These are phyloP conservation scores for Phanerochaete sordida DNA, from an alignment of 768 basidiomycete species.

Conservation along the genomic window DNA sequence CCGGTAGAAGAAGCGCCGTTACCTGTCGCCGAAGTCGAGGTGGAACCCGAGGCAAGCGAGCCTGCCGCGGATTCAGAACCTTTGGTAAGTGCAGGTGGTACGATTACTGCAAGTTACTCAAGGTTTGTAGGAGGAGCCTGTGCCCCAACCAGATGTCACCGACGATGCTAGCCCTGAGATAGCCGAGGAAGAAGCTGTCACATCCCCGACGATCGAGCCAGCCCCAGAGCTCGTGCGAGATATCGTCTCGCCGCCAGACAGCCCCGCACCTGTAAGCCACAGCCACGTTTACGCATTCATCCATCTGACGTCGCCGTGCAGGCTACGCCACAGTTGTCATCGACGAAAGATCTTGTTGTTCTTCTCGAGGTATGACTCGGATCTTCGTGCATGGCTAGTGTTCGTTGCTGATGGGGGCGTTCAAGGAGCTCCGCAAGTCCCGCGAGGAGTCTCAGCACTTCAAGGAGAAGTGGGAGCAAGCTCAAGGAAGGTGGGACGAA, in stretches of 20 bases:
- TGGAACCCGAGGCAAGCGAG: not conserved
- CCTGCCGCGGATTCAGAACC: too few relatives aligned
- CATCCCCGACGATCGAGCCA: not conserved
- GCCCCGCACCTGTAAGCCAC: not conserved
- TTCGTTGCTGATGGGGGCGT: too few relatives aligned
- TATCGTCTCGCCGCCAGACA: not conserved
- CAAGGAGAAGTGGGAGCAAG: not conserved
- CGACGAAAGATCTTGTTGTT: not conserved
- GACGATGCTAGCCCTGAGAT: not conserved
- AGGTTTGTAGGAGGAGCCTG: too few relatives aligned
- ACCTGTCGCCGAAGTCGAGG: not conserved
- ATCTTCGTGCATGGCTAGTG: not conserved
- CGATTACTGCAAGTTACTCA: too few relatives aligned
- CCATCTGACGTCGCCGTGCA: not conserved
- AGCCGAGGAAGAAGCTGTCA: not conserved
- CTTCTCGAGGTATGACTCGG: not conserved
- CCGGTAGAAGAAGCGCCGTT: not conserved
- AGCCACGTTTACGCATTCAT: not conserved
- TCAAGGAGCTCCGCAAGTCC: not conserved
- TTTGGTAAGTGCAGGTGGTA: too few relatives aligned
- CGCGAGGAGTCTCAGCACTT: not conserved
- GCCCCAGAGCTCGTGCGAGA: not conserved
- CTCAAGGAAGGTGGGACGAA: too few relatives aligned
- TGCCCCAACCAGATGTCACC: too few relatives aligned
- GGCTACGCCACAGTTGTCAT: not conserved